Evolutionary conservation across 345 rosid genomes (phyloP), one percentile per base, ranked within the genome.

Genomic region (Pugionium cornutum): DNA sequence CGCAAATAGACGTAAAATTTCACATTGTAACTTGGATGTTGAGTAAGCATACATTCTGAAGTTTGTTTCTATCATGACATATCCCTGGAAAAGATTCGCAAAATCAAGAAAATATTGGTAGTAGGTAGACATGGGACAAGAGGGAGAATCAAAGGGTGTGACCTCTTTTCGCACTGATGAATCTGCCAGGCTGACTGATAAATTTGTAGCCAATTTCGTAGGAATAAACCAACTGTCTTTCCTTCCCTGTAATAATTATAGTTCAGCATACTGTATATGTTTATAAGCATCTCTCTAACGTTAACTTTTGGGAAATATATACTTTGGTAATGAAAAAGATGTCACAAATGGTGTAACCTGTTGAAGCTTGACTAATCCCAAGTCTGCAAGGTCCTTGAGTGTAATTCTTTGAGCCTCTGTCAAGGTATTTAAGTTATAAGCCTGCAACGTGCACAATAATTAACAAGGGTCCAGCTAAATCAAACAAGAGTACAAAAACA

Each of bases 171-270:
- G 71, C 30, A 84, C 61, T 41, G 96, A 88, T 53, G 98, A 83
- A 80, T 92, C 97, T 58, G 97, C 78, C 33, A 92, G 83, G 77
- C 96, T 92, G 74, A 86, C 77, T 30, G 98, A 89, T 60, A 92
- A 82, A 84, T 90, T 89, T 36, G 97, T 86, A 28, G 88, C 95
- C 75, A 92, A 75, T 73, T 85, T 88, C 70, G 97, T 92, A 31
- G 98, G 98, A 75, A 89, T 86, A 80, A 90, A 88, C 99, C 97
- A 94, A 77, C 88, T 83, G 50, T 90, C 97, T 64, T 85, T 94
- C 81, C 90, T 84, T 64, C 96, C 98, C 98, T 89, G 83, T 53
- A 69, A 67, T 18, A 43, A 30, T 64, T 4, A 56, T n/a, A 48
- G 37, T 54, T 66, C 62, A 66, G 36, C 42, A 26, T 52, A 41